Base-by-base conservation (phyloP, 1,284 basidiomycete genomes). In the Boletus sp. region DNA sequence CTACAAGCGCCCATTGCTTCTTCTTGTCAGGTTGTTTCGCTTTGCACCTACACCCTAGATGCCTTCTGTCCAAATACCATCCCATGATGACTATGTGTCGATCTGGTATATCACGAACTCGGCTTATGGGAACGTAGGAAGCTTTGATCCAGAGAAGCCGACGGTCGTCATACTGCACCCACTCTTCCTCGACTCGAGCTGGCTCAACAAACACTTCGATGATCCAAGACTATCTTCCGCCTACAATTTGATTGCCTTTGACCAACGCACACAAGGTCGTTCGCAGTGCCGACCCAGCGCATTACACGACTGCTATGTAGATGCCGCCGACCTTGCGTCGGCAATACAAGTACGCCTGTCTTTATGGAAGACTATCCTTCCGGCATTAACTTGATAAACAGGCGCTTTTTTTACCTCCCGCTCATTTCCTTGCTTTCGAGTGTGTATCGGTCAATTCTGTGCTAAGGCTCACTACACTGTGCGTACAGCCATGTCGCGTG, bases 191-290 rank as follows among this genome's bases (percentile, higher is more conserved):
- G 84, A 86, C 66, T 78, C 78, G 1, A 71, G 75, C 44, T 88
- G 86, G 86, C 69, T 85, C 50, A 70, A 73, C 25, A 68, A 74
- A 20, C 86, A 88, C 51, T 76, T 86, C 41, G 78, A 80, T 27
- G 85, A 88, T 62, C 76, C 76, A 1, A 74, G 86, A 34, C 68
- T 89, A 29, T 62, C 73, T 51, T 59, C 65, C 0, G 62, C 69
- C 30, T 87, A 74, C 65, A 89, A 89, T 60, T 61, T 88, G 20
- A 78, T 89, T 52, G 81, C 83, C 8, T 81, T 89, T 61, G 87
- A 89, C 62, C 76, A 79, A 55, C 77, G 85, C 7, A 72, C 75
- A n/a, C 70, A 72, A n/a, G 86, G 86, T n/a, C 73, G 69, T 60
- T 84, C 83, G 9, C 61, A 66, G 2, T 76, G 70, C 49, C 72